A percentile compares a stretch with the other conserved stretches of the same genome.
These are phyloP conservation scores for Hericium rajendrae DNA, from an alignment of 768 basidiomycete species.

Conservation along the genomic window DNA sequence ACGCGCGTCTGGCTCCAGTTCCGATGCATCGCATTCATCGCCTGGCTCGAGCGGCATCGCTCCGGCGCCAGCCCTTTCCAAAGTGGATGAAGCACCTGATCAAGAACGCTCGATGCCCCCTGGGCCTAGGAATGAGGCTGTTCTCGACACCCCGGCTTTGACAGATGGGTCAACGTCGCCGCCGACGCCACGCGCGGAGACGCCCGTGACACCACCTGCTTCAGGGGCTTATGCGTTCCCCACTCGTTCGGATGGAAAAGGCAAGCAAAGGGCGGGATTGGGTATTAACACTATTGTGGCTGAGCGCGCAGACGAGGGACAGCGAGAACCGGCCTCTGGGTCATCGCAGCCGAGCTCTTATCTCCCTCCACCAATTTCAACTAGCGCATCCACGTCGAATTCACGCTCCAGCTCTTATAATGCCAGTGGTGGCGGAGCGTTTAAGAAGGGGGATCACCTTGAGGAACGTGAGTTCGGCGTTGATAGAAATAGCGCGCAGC, in stretches of 20 bases:
- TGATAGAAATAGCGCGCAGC: conserved; percentile 8
- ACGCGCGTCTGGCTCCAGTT: background rate
- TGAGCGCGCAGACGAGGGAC: background rate
- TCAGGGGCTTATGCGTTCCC: background rate
- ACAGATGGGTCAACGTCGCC: background rate
- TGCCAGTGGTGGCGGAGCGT: background rate
- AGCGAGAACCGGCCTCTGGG: background rate
- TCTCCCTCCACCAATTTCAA: background rate
- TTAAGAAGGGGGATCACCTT: conserved; percentile 13
- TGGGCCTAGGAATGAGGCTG: background rate
- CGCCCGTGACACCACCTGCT: background rate
- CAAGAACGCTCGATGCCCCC: conserved; percentile 2
- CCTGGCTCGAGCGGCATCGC: background rate
- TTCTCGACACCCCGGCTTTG: background rate
- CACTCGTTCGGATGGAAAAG: no score
- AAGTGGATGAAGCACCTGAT: conserved; percentile 6
- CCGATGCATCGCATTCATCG: conserved; percentile 4
- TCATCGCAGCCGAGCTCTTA: background rate
- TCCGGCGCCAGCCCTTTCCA: background rate
- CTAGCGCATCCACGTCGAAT: background rate
- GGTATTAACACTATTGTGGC: background rate
- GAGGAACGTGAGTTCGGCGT: conserved; percentile 21
- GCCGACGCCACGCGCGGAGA: background rate
- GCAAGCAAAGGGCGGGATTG: background rate
- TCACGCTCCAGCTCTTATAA: conserved; percentile 7